Percentiles rank a stretch among this genome's conserved stretches.
phyloP scores from a whole-genome alignment of 805 yeast genomes.

The Teunomyces stri region DNA sequence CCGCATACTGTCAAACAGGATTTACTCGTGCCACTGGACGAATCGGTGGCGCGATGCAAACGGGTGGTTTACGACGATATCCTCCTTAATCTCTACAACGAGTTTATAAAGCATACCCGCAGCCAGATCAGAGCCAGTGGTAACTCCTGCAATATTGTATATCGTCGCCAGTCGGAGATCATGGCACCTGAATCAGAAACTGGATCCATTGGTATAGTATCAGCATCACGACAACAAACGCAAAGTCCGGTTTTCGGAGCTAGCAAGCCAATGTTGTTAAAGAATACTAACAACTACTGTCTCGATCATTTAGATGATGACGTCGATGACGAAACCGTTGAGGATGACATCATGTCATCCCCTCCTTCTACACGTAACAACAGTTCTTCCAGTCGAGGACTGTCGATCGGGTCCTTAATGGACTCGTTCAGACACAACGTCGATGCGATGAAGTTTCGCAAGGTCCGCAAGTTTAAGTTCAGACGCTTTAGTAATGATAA shows the following conservation, averaged over 20 bases:
- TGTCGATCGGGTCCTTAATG: slow-evolving; percentile 30
- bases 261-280: background rate
- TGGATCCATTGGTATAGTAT: background rate
- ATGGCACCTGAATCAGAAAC: slow-evolving; percentile 17
- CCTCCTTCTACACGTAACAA: slow-evolving; percentile 4
- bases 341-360: background rate
- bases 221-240: background rate
- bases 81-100: slow-evolving; percentile 29
- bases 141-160: background rate
- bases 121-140: slow-evolving; percentile 5
- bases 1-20: slow-evolving; percentile 23
- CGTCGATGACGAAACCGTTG: background rate
- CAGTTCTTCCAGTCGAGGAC: slow-evolving; percentile 21
- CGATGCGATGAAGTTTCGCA: slow-evolving; percentile 27
- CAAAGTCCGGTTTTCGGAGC: background rate
- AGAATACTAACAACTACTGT: slow-evolving; percentile 1
- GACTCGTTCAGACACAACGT: slow-evolving; percentile 23
- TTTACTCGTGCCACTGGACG: slow-evolving; percentile 20
- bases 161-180: slow-evolving; percentile 19
- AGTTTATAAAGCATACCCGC: slow-evolving; percentile 24
- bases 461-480: slow-evolving; percentile 28
- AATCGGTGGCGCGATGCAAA: slow-evolving; percentile 13
- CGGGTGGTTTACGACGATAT: slow-evolving; percentile 26
- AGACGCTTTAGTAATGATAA: slow-evolving; percentile 28
- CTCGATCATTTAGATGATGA: background rate